Percentiles rank a stretch among this genome's conserved stretches.
Evolutionary conservation across 768 basidiomycete species (phyloP).

Genomic region (Lenzites betulinus): DNA sequence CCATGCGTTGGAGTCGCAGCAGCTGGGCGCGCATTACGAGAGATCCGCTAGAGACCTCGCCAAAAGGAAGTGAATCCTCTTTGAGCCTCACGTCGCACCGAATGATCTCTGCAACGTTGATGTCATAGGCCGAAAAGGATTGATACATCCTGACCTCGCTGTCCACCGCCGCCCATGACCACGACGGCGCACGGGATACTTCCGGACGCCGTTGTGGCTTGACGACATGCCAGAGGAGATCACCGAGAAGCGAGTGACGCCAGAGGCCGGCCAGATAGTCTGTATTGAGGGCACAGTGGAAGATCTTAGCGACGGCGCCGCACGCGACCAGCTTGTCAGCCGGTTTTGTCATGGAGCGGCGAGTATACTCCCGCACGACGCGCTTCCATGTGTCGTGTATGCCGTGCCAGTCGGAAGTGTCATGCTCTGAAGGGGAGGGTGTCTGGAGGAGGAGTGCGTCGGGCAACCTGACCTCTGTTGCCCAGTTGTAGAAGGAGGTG

Average conservation of each 20-base stretch:
- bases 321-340: constrained; percentile 17
- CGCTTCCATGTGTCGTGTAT: constrained; percentile 7
- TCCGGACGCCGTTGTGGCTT: not conserved
- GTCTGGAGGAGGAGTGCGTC: constrained; percentile 1
- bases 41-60: constrained; percentile 1
- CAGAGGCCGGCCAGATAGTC: constrained; percentile 18
- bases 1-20: not conserved
- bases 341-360: constrained; percentile 1
- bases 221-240: constrained; percentile 12
- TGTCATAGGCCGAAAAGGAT: not conserved
- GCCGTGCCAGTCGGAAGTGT: not conserved
- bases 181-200: constrained; percentile 10
- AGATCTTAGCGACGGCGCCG: constrained; percentile 11
- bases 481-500: not conserved
- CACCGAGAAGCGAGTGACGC: not conserved
- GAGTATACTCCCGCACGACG: constrained; percentile 6
- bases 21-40: not conserved
- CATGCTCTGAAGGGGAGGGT: not conserved
- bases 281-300: constrained; percentile 3
- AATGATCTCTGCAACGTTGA: not conserved
- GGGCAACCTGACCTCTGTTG: not conserved
- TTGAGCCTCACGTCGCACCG: not conserved
- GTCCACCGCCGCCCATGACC: constrained; percentile 20
- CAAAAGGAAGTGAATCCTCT: not conserved
- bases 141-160: not conserved